phyloP scores from a whole-genome alignment of 1,139 yeast genomes.

The Saccharomyces hybrid region DNA sequence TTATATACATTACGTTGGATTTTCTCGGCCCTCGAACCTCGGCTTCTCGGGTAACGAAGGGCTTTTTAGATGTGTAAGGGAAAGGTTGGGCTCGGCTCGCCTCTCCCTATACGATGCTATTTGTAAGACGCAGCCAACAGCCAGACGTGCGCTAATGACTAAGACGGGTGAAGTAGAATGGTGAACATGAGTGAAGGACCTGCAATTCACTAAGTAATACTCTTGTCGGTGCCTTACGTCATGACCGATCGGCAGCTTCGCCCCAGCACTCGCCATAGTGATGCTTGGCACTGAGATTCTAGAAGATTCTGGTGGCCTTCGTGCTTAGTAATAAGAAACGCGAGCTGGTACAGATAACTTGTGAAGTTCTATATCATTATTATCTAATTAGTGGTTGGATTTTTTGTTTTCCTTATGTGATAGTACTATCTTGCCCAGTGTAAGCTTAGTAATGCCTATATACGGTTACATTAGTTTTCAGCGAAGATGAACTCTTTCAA shows the following conservation, averaged over 20 bases:
- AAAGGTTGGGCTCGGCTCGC: background rate
- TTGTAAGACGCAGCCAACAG: background rate
- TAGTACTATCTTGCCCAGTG: background rate
- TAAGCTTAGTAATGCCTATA: background rate
- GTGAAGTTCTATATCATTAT: background rate
- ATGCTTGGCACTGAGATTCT: background rate
- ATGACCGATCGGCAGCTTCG: background rate
- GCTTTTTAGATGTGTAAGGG: background rate
- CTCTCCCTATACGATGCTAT: background rate
- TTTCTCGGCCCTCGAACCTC: background rate
- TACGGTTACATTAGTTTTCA: constrained; percentile 5
- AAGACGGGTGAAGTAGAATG: background rate
- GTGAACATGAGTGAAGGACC: background rate
- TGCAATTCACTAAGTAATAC: background rate
- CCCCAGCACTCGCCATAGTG: background rate
- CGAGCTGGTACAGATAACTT: background rate
- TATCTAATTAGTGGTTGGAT: background rate
- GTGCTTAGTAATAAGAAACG: background rate
- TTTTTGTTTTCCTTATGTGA: background rate
- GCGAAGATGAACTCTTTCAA: constrained; percentile 66
- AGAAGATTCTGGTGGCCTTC: background rate
- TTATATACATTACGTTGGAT: background rate
- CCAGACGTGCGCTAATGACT: background rate
- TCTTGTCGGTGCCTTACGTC: background rate
- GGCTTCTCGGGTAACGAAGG: background rate